A percentile compares a stretch with the other conserved stretches of the same genome.
Conservation (phyloP, 768 basidiomycete species). For the Polyporus arcularius region DNA sequence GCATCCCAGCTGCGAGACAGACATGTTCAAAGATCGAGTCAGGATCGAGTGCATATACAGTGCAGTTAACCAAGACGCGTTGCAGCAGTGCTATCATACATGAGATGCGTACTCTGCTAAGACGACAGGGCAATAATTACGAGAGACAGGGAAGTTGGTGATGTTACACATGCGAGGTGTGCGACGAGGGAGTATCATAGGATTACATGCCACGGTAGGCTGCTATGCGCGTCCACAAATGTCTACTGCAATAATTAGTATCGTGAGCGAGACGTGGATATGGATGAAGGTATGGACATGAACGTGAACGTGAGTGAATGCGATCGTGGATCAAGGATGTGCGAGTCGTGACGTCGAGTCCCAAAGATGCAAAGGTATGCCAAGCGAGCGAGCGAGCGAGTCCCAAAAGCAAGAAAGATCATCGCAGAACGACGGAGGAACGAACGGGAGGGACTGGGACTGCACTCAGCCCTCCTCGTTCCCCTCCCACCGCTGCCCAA, state of each 20-base stretch:
- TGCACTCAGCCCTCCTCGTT: constrained; percentile 2
- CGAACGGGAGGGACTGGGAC: neutral
- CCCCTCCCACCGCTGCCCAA: constrained; percentile 27
- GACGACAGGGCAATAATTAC: neutral
- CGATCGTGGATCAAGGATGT: neutral
- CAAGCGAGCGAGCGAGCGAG: neutral
- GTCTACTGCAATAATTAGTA: neutral
- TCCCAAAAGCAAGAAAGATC: neutral
- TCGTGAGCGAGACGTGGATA: neutral
- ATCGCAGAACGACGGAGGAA: neutral
- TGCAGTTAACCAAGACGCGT: no score
- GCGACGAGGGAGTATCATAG: neutral
- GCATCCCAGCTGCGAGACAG: no score
- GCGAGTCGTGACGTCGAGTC: neutral
- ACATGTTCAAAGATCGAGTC: no score
- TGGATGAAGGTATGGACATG: neutral
- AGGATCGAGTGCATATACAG: no score
- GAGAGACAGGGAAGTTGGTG: neutral
- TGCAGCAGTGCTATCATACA: no score
- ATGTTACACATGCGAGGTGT: neutral
- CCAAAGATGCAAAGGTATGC: constrained; percentile 6
- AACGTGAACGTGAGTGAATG: neutral
- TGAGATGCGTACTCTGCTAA: no score
- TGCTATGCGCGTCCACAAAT: neutral
- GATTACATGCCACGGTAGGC: constrained; percentile 12